Conservation (phyloP, 257 asterid species). For the Solanum corneliomulleri region DNA sequence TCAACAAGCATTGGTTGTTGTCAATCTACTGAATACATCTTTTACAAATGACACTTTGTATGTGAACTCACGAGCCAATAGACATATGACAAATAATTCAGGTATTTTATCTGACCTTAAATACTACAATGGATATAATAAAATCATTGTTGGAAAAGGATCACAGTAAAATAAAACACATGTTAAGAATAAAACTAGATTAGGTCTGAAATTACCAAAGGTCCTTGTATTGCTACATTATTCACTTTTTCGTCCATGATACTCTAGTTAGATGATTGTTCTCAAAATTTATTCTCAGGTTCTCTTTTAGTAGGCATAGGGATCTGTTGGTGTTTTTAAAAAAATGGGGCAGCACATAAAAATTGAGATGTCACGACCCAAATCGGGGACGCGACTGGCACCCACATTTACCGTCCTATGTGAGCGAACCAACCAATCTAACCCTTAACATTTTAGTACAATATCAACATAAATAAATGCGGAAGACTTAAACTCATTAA, state of each 20-base stretch:
- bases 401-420: too few relatives aligned
- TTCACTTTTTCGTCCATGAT: not conserved
- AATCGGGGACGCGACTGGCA: too few relatives aligned
- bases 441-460: too few relatives aligned
- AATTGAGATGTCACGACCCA: too few relatives aligned
- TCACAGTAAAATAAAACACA: not conserved
- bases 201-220: not conserved
- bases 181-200: not conserved
- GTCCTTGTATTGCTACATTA: not conserved
- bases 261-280: not conserved
- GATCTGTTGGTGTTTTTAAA: not conserved
- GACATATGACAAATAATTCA: too few relatives aligned
- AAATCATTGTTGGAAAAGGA: not conserved
- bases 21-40: not conserved
- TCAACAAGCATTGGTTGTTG: not conserved
- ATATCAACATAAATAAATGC: too few relatives aligned
- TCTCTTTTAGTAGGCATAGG: not conserved
- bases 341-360: too few relatives aligned
- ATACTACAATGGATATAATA: not conserved
- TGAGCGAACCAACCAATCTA: too few relatives aligned
- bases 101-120: not conserved
- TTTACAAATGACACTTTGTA: not conserved
- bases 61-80: not conserved
- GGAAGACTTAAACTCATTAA: too few relatives aligned
- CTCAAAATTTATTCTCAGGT: too few relatives aligned